Conservation (phyloP, 2,329 filamentous ascomycete genomes). For the Cercospora sesami region DNA sequence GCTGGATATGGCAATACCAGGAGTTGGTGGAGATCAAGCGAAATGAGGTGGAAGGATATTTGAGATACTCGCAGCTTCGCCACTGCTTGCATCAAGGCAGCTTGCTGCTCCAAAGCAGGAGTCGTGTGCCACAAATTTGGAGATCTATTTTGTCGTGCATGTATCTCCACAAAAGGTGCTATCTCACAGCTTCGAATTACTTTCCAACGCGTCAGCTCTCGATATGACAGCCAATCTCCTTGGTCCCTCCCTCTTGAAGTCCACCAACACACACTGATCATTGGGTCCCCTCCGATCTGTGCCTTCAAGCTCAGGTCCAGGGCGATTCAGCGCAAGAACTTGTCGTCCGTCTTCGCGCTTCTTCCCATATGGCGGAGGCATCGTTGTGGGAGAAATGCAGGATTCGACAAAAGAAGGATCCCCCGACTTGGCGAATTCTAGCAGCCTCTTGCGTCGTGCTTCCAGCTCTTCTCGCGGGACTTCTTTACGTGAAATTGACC, state of each 20-base stretch:
- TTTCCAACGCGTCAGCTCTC: constrained; percentile 42
- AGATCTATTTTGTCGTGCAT: background rate
- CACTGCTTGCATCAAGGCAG: background rate
- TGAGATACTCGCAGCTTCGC: background rate
- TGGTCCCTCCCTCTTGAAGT: constrained; percentile 58
- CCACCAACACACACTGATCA: constrained; percentile 59
- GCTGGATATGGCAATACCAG: background rate
- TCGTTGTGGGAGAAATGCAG: constrained; percentile 45
- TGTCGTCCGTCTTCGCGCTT: constrained; percentile 50
- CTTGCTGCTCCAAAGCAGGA: background rate
- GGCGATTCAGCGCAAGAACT: constrained; percentile 55
- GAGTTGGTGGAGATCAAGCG: background rate
- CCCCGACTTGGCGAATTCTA: constrained; percentile 49
- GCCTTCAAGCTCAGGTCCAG: constrained; percentile 54
- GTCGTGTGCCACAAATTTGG: background rate
- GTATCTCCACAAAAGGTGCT: background rate
- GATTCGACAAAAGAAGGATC: constrained; percentile 48
- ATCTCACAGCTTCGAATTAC: constrained; percentile 11
- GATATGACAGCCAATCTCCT: constrained; percentile 55
- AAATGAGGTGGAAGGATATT: background rate
- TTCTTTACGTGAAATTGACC: constrained; percentile 29
- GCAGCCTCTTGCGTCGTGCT: constrained; percentile 54
- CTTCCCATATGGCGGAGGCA: constrained; percentile 41
- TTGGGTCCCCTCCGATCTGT: constrained; percentile 51
- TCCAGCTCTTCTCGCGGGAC: constrained; percentile 44